These are phyloP conservation scores for Suillus cothurnatus DNA, from an alignment of 768 basidiomycete species.

Conservation along the genomic window DNA sequence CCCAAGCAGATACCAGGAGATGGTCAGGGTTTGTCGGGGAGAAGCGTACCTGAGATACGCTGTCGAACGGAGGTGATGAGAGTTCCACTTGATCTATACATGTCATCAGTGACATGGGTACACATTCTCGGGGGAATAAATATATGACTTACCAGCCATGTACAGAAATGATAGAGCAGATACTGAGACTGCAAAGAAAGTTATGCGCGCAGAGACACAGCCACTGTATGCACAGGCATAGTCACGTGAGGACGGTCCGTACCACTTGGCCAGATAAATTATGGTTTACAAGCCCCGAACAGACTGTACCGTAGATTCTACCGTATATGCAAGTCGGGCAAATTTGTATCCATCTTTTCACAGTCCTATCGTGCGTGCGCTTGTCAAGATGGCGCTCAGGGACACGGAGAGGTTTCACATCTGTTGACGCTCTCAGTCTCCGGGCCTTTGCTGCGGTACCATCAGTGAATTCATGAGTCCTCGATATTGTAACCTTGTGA, in stretches of 20 bases:
- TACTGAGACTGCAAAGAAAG: slow-evolving; percentile 1
- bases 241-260: background rate
- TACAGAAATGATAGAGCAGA: background rate
- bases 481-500: no score
- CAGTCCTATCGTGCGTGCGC: no score
- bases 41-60: slow-evolving; percentile 78
- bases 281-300: no score
- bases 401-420: no score
- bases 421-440: no score
- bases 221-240: background rate
- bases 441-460: no score
- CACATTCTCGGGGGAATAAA: background rate
- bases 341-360: no score
- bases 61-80: slow-evolving; percentile 79
- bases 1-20: slow-evolving; percentile 89
- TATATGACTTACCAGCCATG: background rate
- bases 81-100: slow-evolving; percentile 43
- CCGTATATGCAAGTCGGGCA: no score
- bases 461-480: no score
- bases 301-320: no score
- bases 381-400: no score
- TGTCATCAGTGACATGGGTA: background rate
- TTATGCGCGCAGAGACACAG: background rate
- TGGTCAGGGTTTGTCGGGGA: slow-evolving; percentile 79
- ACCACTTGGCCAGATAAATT: no score